These are phyloP conservation scores for Carallia pectinifolia DNA, from an alignment of 345 rosid species.

Conservation along the genomic window DNA sequence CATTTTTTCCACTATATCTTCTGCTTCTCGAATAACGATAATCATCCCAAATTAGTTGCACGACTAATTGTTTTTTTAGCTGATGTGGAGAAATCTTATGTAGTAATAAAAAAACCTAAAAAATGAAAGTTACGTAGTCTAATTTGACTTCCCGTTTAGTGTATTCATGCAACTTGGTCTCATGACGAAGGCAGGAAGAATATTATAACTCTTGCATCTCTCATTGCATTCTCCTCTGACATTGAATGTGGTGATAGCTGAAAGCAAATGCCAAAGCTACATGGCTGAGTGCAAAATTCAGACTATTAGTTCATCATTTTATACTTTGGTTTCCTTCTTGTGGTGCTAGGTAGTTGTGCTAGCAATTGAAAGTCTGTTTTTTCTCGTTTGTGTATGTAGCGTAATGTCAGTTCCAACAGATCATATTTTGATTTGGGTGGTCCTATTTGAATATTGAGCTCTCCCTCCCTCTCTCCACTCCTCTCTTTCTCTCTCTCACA, in stretches of 20 bases:
- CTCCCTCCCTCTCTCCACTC: not conserved
- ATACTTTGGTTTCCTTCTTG: not conserved
- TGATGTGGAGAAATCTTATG: too few relatives aligned
- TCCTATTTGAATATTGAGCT: not conserved
- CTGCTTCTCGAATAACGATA: not conserved
- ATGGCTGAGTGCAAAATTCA: not conserved
- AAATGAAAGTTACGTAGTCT: too few relatives aligned
- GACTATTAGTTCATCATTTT: not conserved
- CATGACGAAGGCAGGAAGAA: too few relatives aligned
- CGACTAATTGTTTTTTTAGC: too few relatives aligned
- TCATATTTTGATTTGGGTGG: slow-evolving; percentile 13
- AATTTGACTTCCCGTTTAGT: too few relatives aligned
- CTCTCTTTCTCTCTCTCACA: not conserved
- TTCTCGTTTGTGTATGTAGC: not conserved
- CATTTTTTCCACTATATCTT: not conserved
- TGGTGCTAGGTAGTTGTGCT: not conserved
- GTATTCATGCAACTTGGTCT: too few relatives aligned
- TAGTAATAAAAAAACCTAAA: too few relatives aligned
- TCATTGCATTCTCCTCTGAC: not conserved
- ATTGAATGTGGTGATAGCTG: not conserved
- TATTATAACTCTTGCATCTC: not conserved
- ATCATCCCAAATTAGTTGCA: too few relatives aligned
- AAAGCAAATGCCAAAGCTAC: not conserved
- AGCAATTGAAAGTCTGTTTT: not conserved
- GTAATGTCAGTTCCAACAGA: slow-evolving; percentile 1